Evolutionary conservation across 495 filamentous ascomycete genomes (phyloP), one percentile per base, ranked within the genome.

Genomic region (Xylaria scruposa): DNA sequence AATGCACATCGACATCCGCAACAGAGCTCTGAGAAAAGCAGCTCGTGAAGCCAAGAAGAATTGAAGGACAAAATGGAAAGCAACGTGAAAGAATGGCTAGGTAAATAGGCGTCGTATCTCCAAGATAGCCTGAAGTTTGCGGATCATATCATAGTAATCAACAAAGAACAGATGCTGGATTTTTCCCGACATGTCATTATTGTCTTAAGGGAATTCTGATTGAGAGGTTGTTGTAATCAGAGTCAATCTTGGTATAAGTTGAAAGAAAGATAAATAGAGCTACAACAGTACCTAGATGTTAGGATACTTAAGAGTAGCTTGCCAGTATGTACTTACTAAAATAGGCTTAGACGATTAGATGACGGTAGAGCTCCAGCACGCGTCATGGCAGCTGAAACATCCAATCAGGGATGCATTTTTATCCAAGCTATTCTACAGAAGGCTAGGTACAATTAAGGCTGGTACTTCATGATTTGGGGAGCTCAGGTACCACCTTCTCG

Each of bases 1-100:
- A 58, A 93, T 97, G 90, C 94, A 99, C 81, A 87, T 91, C 81
- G 87, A 87, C 69, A 97, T 99, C 71, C 88, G 97, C 77, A 92
- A 89, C 82, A 89, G 95, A 72, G 97, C 95, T 67, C 81, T 98
- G 83, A 92, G 87, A 81, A 98, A 98, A 89, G 90, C 89, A 54
- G 94, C 92, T 78, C 90, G 95, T 71, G 93, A 97, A 38, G 88
- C 85, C 15, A 92, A 91, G 87, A 92, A 91, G 81, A 73, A 80
- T 31, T 71, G 31, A 67, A 31, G 31, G 7, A 24, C 10, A 10
- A 9, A 26, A 21, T 2, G 33, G 4, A 29, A n/a, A 1, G 8
- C 40, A 4, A 31, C 21, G 24, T 5, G 36, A 42, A 3, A 40
- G 9, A 7, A 54, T 19, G 13, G 1, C 53, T 15, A 12, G 13